A percentile compares a stretch with the other conserved stretches of the same genome.
Conservation (phyloP, 352 stramenopile genomes). For the Aphanomyces stellatus region DNA sequence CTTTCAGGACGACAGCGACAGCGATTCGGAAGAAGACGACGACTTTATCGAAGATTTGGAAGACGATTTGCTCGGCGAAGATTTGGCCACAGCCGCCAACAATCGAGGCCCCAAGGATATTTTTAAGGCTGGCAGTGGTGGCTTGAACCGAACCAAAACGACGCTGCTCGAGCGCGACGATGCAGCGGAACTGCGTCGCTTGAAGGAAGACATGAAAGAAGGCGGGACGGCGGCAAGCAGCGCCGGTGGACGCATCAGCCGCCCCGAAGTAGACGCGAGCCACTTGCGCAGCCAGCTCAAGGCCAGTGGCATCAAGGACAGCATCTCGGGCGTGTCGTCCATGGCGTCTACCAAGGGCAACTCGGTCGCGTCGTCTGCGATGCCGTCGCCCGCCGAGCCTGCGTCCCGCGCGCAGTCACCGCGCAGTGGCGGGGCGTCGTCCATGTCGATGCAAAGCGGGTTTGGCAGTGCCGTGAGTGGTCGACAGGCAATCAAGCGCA, state of each 20-base stretch:
- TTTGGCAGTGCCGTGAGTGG: conserved; percentile 25
- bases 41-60: conserved; percentile 70
- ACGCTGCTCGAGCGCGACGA: conserved; percentile 68
- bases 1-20: conserved; percentile 72
- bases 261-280: conserved; percentile 56
- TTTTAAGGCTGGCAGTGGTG: conserved; percentile 63
- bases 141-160: conserved; percentile 66
- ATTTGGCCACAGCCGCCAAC: conserved; percentile 37
- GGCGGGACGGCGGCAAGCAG: conserved; percentile 33
- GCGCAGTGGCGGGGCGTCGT: too few species aligned
- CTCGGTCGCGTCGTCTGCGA: conserved; percentile 50
- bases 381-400: conserved; percentile 55
- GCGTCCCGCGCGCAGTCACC: conserved; percentile 60
- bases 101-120: conserved; percentile 66
- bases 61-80: conserved; percentile 58
- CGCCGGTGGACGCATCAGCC: conserved; percentile 26
- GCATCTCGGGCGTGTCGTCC: conserved; percentile 21
- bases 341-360: conserved; percentile 24
- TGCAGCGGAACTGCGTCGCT: conserved; percentile 56
- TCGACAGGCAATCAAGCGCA: conserved; percentile 62
- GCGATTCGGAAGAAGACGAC: conserved; percentile 43
- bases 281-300: conserved; percentile 52
- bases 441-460: too few species aligned
- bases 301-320: conserved; percentile 62
- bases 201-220: conserved; percentile 81